These are phyloP conservation scores for Cercospora brassicicola DNA, from an alignment of 2,329 filamentous ascomycete species.

Conservation along the genomic window DNA sequence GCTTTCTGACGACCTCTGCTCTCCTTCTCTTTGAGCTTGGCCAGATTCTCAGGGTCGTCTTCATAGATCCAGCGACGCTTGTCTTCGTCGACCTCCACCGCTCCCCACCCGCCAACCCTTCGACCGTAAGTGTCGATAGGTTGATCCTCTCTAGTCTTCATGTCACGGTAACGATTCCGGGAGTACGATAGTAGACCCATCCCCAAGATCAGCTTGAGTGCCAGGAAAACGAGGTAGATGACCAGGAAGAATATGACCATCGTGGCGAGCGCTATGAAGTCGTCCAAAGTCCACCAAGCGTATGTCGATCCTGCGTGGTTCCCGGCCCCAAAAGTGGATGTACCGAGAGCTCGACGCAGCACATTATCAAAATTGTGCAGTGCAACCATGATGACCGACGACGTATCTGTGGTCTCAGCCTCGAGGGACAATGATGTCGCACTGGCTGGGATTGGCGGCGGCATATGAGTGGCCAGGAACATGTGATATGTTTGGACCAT, in stretches of 20 bases:
- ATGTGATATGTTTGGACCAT: conserved; percentile 97
- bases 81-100: conserved; percentile 86
- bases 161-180: conserved; percentile 72
- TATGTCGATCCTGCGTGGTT: conserved; percentile 39
- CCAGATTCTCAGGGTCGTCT: conserved; percentile 73
- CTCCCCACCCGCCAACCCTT: conserved; percentile 76
- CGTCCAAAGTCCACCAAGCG: conserved; percentile 64
- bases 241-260: conserved; percentile 84
- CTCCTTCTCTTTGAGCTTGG: conserved; percentile 59
- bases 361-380: conserved; percentile 76
- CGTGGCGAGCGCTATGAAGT: conserved; percentile 72
- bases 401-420: conserved; percentile 45
- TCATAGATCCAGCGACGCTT: conserved; percentile 81
- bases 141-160: conserved; percentile 67
- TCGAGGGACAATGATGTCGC: conserved; percentile 67
- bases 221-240: conserved; percentile 78
- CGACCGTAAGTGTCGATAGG: conserved; percentile 63
- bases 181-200: conserved; percentile 82
- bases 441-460: conserved; percentile 67
- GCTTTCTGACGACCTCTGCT: conserved; percentile 59
- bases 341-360: conserved; percentile 73
- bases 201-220: conserved; percentile 73
- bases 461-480: conserved; percentile 86
- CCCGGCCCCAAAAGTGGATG: conserved; percentile 64
- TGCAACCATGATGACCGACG: conserved; percentile 73